These are phyloP conservation scores for Pleurotus cornucopiae DNA, from an alignment of 768 basidiomycete genomes.

Conservation along the genomic window DNA sequence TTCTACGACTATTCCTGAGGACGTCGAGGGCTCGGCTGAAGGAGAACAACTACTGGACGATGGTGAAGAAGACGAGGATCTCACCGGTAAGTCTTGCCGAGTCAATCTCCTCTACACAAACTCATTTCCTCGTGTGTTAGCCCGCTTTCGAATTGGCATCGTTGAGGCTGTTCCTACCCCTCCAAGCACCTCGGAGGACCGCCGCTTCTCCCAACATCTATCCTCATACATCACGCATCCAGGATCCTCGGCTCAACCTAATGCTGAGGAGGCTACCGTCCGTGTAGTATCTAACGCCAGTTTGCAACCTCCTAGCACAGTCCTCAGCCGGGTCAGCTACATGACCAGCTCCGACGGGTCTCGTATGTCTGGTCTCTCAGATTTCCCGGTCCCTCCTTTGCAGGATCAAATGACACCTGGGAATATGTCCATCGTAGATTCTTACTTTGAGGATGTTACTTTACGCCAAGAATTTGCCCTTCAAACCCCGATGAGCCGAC, in stretches of 20 bases:
- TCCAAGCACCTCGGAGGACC: constrained; percentile 31
- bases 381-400: constrained; percentile 63
- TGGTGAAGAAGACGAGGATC: constrained; percentile 38
- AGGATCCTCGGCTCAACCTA: background rate
- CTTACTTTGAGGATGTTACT: constrained; percentile 35
- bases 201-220: constrained; percentile 37
- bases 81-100: constrained; percentile 29
- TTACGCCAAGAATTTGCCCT: constrained; percentile 13
- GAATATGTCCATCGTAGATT: constrained; percentile 38
- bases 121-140: constrained; percentile 22
- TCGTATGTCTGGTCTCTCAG: constrained; percentile 66
- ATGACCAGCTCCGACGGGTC: constrained; percentile 57
- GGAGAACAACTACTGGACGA: constrained; percentile 28
- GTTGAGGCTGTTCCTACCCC: constrained; percentile 51
- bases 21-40: constrained; percentile 39
- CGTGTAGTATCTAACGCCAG: constrained; percentile 14
- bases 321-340: constrained; percentile 46
- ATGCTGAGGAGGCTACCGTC: background rate
- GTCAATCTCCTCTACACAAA: background rate
- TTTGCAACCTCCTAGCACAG: constrained; percentile 26
- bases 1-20: constrained; percentile 42
- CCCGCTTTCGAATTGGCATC: constrained; percentile 43
- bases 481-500: constrained; percentile 10
- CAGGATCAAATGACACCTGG: constrained; percentile 20
- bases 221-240: constrained; percentile 16